phyloP scores from a whole-genome alignment of 73 alveolate genomes.

The Breviolum minutum region DNA sequence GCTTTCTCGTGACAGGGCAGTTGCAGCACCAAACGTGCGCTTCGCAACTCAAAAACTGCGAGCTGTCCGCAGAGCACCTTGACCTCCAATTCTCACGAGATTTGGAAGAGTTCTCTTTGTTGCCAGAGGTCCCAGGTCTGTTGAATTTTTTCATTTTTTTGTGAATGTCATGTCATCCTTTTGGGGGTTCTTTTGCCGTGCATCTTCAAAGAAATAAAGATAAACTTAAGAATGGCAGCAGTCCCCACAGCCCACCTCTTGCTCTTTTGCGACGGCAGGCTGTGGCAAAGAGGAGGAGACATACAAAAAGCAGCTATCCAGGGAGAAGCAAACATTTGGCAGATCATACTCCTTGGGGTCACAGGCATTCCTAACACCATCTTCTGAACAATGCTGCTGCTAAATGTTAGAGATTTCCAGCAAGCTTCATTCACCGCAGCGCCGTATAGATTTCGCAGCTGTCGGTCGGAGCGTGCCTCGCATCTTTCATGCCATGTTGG shows the following conservation, averaged over 20 bases:
- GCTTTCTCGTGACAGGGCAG: constrained; percentile 89
- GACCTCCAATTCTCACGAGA: constrained; percentile 21
- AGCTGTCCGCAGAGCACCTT: constrained; percentile 73
- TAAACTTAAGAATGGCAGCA: neutral
- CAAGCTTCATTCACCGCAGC: constrained; percentile 62
- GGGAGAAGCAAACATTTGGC: constrained; percentile 68
- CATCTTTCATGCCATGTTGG: neutral
- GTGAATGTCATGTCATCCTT: no score
- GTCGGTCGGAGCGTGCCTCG: constrained; percentile 75
- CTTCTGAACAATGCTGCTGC: neutral
- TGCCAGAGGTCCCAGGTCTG: no score
- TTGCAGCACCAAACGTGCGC: constrained; percentile 63
- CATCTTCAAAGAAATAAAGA: no score
- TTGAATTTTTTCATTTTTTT: no score
- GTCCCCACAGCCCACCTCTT: neutral
- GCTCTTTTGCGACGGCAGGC: constrained; percentile 39
- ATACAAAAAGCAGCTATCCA: constrained; percentile 79
- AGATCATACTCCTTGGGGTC: constrained; percentile 59
- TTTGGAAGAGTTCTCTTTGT: no score
- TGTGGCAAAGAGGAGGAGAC: constrained; percentile 86
- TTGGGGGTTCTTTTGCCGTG: neutral
- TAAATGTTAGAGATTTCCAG: neutral
- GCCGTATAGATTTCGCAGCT: constrained; percentile 72
- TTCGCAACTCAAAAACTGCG: constrained; percentile 74
- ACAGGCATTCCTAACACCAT: neutral